These are phyloP conservation scores for Leccinum longicurvipes DNA, from an alignment of 768 basidiomycete genomes.

Conservation along the genomic window DNA sequence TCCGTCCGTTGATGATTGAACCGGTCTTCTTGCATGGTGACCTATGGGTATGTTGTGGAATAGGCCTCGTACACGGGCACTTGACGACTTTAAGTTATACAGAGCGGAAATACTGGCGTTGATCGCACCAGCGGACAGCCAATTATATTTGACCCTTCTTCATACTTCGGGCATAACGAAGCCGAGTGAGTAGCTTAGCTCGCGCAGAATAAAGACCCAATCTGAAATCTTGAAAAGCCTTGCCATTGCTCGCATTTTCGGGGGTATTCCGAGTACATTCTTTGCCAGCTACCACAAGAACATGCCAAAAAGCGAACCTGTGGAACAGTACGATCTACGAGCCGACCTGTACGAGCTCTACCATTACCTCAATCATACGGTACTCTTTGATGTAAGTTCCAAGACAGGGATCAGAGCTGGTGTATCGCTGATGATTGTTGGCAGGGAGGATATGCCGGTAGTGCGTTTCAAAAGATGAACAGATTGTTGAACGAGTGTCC, in stretches of 20 bases:
- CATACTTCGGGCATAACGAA: slow-evolving; percentile 79
- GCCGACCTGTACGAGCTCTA: slow-evolving; percentile 73
- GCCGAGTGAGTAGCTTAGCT: slow-evolving; percentile 56
- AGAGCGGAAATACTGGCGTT: slow-evolving; percentile 75
- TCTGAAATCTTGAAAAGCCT: slow-evolving; percentile 42
- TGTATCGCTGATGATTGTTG: background rate
- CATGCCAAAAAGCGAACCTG: slow-evolving; percentile 62
- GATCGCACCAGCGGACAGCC: slow-evolving; percentile 53
- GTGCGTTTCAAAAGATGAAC: slow-evolving; percentile 49
- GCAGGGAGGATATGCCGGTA: slow-evolving; percentile 50
- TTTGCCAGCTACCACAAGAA: slow-evolving; percentile 62
- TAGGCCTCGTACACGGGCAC: background rate
- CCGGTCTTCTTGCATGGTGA: slow-evolving; percentile 79
- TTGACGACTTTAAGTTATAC: slow-evolving; percentile 2
- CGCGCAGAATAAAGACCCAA: background rate
- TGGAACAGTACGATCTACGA: slow-evolving; percentile 60
- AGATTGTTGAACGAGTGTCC: slow-evolving; percentile 38
- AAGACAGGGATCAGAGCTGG: background rate
- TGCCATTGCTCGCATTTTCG: slow-evolving; percentile 76
- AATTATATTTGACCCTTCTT: slow-evolving; percentile 74
- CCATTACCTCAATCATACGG: slow-evolving; percentile 79
- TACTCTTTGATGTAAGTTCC: slow-evolving; percentile 68
- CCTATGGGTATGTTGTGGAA: slow-evolving; percentile 57
- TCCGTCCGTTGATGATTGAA: slow-evolving; percentile 52
- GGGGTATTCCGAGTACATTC: slow-evolving; percentile 65